These are phyloP conservation scores for Madurella fahalii DNA, from an alignment of 2,329 filamentous ascomycete species.

Conservation along the genomic window DNA sequence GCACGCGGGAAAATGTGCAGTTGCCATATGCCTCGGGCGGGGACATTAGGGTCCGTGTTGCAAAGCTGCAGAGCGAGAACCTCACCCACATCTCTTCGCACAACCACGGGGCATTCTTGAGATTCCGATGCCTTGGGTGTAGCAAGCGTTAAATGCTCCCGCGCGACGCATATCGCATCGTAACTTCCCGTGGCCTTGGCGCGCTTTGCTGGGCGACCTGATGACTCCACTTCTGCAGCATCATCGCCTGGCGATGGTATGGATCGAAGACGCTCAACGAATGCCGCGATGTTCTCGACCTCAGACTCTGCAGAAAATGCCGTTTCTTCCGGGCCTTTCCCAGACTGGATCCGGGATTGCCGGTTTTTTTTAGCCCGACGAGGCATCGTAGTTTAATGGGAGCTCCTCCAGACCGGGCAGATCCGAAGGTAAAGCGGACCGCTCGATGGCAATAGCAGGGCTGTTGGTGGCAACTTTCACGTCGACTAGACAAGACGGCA, in stretches of 20 bases:
- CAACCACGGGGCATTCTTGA: not conserved
- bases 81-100: slow-evolving; percentile 11
- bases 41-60: not conserved
- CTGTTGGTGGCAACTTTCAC: no score
- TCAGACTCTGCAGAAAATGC: not conserved
- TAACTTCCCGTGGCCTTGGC: slow-evolving; percentile 5
- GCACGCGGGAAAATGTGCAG: slow-evolving; percentile 17
- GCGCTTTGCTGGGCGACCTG: slow-evolving; percentile 20
- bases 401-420: no score
- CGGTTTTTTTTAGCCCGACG: not conserved
- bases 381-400: slow-evolving; percentile 3
- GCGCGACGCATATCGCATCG: slow-evolving; percentile 19
- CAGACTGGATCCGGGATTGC: not conserved
- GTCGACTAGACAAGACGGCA: no score
- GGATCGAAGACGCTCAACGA: slow-evolving; percentile 12
- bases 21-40: not conserved
- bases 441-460: not conserved
- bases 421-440: not conserved
- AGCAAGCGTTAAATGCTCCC: slow-evolving; percentile 16
- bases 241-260: not conserved
- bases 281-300: slow-evolving; percentile 9
- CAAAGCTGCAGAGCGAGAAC: slow-evolving; percentile 9
- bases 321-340: not conserved
- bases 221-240: not conserved
- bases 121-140: not conserved